Evolutionary conservation across 306 rosid genomes (phyloP), one percentile per base, ranked within the genome.

Genomic region (Parietaria judaica): DNA sequence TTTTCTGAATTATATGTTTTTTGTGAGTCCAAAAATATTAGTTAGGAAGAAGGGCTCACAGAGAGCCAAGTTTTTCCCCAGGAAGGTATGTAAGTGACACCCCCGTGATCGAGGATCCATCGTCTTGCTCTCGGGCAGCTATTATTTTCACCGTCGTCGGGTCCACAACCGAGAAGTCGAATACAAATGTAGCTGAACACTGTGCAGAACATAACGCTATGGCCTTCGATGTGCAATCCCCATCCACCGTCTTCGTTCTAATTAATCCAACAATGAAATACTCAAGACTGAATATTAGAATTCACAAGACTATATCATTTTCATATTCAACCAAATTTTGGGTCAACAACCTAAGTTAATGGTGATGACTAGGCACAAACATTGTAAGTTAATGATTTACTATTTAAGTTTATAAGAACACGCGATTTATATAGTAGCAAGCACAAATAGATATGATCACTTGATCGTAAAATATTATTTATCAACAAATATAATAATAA

Each of bases 241-340:
- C 77, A 72, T n/a, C 77, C 77, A 0, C 77, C 77, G 31, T 72
- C 77, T 61, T 66, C 63, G 16, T 72, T 72, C 77, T 71, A 15
- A 23, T 3, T 71, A 15, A 23, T 3, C 6, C 60, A 56, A 23
- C 31, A 8, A 56, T 3, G 11, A 10, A 56, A 35, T 6, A 23
- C 31, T 23, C 3, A 36, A 1, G 3, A 54, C 10, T 23, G 31
- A 23, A 23, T 0, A 23, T 23, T 0, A 23, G 2, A 23, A 23
- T n/a, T n/a, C n/a, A n/a, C n/a, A n/a, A n/a, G n/a, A n/a, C n/a
- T n/a, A n/a, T n/a, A n/a, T n/a, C n/a, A n/a, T n/a, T n/a, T n/a
- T n/a, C n/a, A n/a, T n/a, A n/a, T n/a, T n/a, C n/a, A n/a, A n/a
- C n/a, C n/a, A n/a, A n/a, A n/a, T n/a, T n/a, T n/a, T n/a, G n/a